These are phyloP conservation scores for Peronosclerospora sorghi DNA, from an alignment of 352 stramenopile species.

Conservation along the genomic window DNA sequence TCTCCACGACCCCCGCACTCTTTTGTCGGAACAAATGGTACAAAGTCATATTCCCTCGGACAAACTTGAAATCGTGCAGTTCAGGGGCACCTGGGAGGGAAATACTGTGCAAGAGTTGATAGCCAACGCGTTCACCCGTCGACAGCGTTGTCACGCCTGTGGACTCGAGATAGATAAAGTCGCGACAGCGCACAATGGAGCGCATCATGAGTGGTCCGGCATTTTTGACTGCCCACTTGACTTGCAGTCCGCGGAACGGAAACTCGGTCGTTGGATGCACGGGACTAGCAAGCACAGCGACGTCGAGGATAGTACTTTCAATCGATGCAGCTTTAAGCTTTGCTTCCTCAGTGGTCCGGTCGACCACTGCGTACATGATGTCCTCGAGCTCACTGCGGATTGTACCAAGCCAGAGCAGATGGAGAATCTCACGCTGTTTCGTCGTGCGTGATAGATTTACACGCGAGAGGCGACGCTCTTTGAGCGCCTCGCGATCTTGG, in stretches of 20 bases:
- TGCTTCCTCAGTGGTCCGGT: conserved; percentile 13
- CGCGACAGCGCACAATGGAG: conserved; percentile 33
- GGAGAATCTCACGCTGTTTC: conserved; percentile 13
- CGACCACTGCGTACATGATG: conserved; percentile 27
- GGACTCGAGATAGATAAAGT: conserved; percentile 48
- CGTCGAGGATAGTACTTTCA: conserved; percentile 31
- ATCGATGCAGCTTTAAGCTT: conserved; percentile 26
- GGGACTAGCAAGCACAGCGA: conserved; percentile 31
- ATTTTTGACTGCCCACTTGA: conserved; percentile 56
- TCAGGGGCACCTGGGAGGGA: conserved; percentile 15
- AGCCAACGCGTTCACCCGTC: conserved; percentile 35
- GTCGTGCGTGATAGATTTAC: conserved; percentile 3
- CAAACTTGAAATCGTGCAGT: conserved; percentile 28
- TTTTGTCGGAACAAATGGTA: conserved; percentile 41
- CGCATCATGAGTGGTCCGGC: conserved; percentile 28
- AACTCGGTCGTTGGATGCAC: conserved; percentile 20
- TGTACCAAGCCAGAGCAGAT: conserved; percentile 29
- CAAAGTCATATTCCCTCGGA: conserved; percentile 40
- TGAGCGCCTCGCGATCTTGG: conserved; percentile 20
- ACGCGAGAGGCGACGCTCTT: conserved; percentile 14
- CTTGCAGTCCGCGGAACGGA: conserved; percentile 30
- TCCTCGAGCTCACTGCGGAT: conserved; percentile 29
- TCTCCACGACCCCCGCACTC: conserved; percentile 24
- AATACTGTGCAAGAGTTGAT: conserved; percentile 26
- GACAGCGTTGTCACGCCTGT: conserved; percentile 27